Conservation (phyloP, 2,329 filamentous ascomycete species). For the Aspergillus brunneoviolaceus region DNA sequence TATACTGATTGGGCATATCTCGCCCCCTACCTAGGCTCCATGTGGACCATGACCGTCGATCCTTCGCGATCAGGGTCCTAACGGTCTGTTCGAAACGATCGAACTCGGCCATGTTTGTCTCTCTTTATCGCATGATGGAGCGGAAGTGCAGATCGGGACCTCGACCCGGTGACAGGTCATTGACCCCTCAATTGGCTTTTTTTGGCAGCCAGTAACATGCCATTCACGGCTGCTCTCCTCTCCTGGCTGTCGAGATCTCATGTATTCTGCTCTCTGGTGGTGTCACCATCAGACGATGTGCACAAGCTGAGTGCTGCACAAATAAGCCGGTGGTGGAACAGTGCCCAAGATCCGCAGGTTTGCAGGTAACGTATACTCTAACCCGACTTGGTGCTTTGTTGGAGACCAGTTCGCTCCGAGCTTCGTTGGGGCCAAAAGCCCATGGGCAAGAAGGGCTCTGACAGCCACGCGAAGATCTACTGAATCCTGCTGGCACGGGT, state of each 20-base stretch:
- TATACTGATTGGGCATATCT: background rate
- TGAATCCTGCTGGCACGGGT: background rate
- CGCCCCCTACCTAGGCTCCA: background rate
- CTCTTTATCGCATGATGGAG: background rate
- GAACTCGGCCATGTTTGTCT: background rate
- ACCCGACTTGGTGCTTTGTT: background rate
- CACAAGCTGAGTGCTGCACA: background rate
- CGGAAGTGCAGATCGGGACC: background rate
- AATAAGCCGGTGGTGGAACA: background rate
- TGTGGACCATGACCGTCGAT: background rate
- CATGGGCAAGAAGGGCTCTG: background rate
- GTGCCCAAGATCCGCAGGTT: background rate
- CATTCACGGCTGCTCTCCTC: background rate
- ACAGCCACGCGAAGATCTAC: background rate
- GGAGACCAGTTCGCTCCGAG: background rate
- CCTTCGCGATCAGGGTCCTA: background rate
- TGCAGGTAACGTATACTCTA: too few species aligned
- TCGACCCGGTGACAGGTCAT: background rate
- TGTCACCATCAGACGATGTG: background rate
- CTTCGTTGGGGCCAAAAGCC: background rate
- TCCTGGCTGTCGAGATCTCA: background rate
- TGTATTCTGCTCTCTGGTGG: background rate
- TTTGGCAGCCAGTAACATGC: background rate
- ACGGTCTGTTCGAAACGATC: background rate
- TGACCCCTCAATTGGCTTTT: background rate